phyloP scores from a whole-genome alignment of 306 rosid species.

The Elaeagnus macrophylla region DNA sequence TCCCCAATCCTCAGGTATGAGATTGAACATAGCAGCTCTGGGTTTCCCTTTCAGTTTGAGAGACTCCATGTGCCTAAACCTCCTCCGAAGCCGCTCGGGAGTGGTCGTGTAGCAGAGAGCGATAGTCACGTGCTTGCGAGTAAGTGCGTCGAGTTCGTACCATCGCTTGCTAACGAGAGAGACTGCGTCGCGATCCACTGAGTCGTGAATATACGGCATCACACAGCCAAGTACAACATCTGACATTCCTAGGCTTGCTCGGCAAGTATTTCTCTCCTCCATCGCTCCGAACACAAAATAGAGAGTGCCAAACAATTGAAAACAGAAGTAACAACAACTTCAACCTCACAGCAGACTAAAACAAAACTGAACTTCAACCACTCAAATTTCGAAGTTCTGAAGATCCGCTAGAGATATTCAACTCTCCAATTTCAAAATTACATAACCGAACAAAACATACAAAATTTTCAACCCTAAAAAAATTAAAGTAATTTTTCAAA shows the following conservation, averaged over 20 bases:
- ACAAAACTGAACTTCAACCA: not conserved
- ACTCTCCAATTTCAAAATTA: too few species aligned
- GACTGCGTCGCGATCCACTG: slow-evolving; percentile 68
- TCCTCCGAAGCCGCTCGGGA: slow-evolving; percentile 54
- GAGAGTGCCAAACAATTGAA: not conserved
- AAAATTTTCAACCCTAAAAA: too few species aligned
- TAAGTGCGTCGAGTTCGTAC: slow-evolving; percentile 78
- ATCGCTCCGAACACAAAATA: not conserved
- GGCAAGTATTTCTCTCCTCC: slow-evolving; percentile 28
- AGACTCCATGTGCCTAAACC: slow-evolving; percentile 73
- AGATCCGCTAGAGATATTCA: not conserved
- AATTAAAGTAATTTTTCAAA: too few species aligned
- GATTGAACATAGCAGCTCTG: slow-evolving; percentile 89
- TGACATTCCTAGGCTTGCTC: slow-evolving; percentile 20
- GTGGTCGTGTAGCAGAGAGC: slow-evolving; percentile 87
- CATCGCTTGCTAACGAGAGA: slow-evolving; percentile 79
- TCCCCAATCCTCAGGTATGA: slow-evolving; percentile 97
- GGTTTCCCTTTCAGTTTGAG: slow-evolving; percentile 84
- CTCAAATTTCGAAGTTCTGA: slow-evolving; percentile 1
- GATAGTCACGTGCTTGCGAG: slow-evolving; percentile 90
- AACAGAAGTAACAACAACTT: not conserved
- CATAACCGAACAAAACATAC: too few species aligned
- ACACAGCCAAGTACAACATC: slow-evolving; percentile 64
- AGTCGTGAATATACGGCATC: slow-evolving; percentile 71
- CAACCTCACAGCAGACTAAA: not conserved